Evolutionary conservation across 352 stramenopile species (phyloP).

Genomic region (Phytophthora cactorum): DNA sequence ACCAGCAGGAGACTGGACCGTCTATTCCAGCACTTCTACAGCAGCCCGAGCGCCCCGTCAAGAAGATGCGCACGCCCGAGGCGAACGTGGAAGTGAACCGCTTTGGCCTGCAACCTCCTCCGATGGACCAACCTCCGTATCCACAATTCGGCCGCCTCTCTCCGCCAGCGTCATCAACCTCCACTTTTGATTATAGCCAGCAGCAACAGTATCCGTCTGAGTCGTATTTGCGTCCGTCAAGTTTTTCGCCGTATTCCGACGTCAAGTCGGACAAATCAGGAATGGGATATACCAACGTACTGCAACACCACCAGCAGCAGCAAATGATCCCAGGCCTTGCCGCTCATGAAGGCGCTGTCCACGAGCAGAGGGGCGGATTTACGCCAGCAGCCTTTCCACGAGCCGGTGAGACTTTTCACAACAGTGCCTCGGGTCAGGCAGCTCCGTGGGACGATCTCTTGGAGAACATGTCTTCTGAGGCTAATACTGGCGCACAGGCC

Average conservation of each 20-base stretch:
- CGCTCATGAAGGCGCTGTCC: constrained; percentile 9
- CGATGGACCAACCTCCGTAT: constrained; percentile 37
- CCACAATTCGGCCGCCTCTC: constrained; percentile 37
- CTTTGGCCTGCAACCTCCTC: constrained; percentile 26
- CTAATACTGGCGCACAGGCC: constrained; percentile 18
- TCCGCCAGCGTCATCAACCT: constrained; percentile 21
- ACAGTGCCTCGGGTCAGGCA: constrained; percentile 16
- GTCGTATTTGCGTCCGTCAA: constrained; percentile 30
- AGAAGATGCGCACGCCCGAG: constrained; percentile 65
- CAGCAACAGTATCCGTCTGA: constrained; percentile 35
- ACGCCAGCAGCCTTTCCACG: constrained; percentile 22
- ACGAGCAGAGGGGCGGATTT: constrained; percentile 29
- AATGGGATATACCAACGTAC: constrained; percentile 29
- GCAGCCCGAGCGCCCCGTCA: constrained; percentile 38
- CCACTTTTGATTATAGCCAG: constrained; percentile 38
- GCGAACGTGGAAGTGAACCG: constrained; percentile 30
- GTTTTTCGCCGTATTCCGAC: constrained; percentile 30
- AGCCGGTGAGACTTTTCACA: constrained; percentile 26
- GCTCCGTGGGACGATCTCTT: constrained; percentile 78
- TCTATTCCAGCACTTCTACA: constrained; percentile 42
- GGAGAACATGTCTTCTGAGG: constrained; percentile 66
- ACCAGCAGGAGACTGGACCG: constrained; percentile 33
- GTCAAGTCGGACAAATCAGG: constrained; percentile 29
- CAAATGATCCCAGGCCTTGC: constrained; percentile 24
- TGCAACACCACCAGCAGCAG: constrained; percentile 32